These are phyloP conservation scores for Breynia disticha DNA, from an alignment of 441 rosid species.

Conservation along the genomic window DNA sequence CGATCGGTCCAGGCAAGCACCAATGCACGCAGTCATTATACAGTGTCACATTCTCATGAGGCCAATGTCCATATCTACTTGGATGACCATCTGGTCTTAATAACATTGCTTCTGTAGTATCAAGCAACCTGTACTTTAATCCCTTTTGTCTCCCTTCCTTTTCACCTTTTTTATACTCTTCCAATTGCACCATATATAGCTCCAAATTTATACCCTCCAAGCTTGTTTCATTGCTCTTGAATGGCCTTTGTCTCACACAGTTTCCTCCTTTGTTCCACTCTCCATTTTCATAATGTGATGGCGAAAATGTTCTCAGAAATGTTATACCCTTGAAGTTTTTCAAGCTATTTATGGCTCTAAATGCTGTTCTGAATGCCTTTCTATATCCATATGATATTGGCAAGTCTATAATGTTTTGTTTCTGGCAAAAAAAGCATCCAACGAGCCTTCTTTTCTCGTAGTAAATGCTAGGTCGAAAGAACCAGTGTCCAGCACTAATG, in stretches of 20 bases:
- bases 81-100: constrained; percentile 88
- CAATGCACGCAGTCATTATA: constrained; percentile 91
- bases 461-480: constrained; percentile 62
- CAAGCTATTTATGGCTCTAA: constrained; percentile 29
- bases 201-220: no score
- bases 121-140: constrained; percentile 42
- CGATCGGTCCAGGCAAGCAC: constrained; percentile 93
- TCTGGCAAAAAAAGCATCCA: constrained; percentile 63
- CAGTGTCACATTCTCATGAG: constrained; percentile 58
- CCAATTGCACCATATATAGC: no score
- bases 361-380: constrained; percentile 56
- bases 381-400: constrained; percentile 55
- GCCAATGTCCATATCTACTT: constrained; percentile 63
- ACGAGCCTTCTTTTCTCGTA: constrained; percentile 38
- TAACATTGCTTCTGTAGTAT: constrained; percentile 47
- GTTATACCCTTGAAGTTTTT: constrained; percentile 21
- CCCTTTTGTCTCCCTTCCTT: no score
- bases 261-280: constrained; percentile 71
- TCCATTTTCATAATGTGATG: constrained; percentile 83
- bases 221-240: no score
- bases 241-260: constrained; percentile 60
- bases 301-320: constrained; percentile 62
- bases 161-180: no score
- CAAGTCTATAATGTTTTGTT: constrained; percentile 47
- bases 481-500: constrained; percentile 81